Percentiles rank a stretch among this genome's conserved stretches.
Evolutionary conservation across 176 grass and related monocot genomes (phyloP).

Genomic region (Urochloa ruziziensis): DNA sequence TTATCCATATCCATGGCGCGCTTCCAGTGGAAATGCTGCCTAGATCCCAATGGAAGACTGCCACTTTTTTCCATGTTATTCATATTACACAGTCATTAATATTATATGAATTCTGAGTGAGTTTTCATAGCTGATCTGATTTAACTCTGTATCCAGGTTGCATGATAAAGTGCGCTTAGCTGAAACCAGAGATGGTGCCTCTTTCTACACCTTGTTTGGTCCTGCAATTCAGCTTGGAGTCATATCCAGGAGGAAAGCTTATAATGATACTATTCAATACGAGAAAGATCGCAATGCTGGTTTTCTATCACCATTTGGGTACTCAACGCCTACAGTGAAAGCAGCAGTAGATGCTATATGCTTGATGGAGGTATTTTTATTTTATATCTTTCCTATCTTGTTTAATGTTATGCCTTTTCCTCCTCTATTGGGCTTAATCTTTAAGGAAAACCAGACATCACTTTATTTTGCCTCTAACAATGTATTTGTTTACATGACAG

Average conservation of each 20-base stretch:
- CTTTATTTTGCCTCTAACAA: conserved; percentile 36
- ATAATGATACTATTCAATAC: conserved; percentile 83
- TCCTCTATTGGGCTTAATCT: not conserved
- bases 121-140: not conserved
- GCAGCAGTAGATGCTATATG: conserved; percentile 71
- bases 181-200: conserved; percentile 77
- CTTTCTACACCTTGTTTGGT: conserved; percentile 72
- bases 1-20: not conserved
- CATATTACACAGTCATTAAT: not conserved
- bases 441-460: not conserved
- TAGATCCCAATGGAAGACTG: not conserved
- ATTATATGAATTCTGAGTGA: conserved; percentile 16
- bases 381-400: not conserved
- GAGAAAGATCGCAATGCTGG: conserved; percentile 96
- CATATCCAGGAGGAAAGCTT: conserved; percentile 85
- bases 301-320: conserved; percentile 98
- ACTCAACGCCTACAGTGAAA: conserved; percentile 84
- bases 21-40: conserved; percentile 1
- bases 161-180: conserved; percentile 74
- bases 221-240: conserved; percentile 76
- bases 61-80: not conserved
- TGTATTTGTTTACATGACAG: conserved; percentile 55
- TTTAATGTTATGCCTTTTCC: not conserved
- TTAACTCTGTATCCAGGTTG: conserved; percentile 58
- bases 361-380: conserved; percentile 76